Conservation (phyloP, 495 filamentous ascomycete species). For the Neurospora africana region DNA sequence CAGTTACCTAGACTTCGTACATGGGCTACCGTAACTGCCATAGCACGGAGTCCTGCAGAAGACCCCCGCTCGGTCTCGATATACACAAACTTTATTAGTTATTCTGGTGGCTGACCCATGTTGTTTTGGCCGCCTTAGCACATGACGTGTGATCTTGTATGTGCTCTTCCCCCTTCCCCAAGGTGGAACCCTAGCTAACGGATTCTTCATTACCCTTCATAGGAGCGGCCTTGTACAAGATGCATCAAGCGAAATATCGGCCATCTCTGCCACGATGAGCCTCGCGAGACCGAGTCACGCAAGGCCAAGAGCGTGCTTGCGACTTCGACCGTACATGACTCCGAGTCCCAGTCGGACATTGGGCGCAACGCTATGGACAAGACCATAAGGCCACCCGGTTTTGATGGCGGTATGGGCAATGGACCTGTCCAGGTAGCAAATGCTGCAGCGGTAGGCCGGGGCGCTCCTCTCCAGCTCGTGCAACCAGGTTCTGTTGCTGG, state of each 20-base stretch:
- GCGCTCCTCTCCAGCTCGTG: constrained; percentile 43
- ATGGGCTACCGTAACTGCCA: background rate
- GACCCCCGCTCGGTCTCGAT: background rate
- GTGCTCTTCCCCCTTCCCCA: constrained; percentile 35
- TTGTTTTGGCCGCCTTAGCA: constrained; percentile 49
- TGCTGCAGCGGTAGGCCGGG: constrained; percentile 30
- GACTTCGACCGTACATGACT: constrained; percentile 47
- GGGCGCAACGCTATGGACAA: constrained; percentile 32
- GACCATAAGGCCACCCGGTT: constrained; percentile 33
- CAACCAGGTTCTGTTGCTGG: constrained; percentile 44
- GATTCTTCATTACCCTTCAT: constrained; percentile 13
- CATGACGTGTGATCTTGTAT: constrained; percentile 99
- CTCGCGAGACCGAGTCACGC: constrained; percentile 61
- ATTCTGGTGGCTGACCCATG: constrained; percentile 23
- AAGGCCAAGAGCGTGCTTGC: constrained; percentile 59
- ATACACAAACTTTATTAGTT: constrained; percentile 1
- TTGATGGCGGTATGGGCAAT: constrained; percentile 24
- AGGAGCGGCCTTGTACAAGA: constrained; percentile 93
- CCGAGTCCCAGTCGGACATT: constrained; percentile 29
- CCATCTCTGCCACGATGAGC: constrained; percentile 97
- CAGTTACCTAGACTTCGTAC: background rate
- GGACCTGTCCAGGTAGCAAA: constrained; percentile 29
- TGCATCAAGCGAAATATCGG: constrained; percentile 99
- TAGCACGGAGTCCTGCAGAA: background rate
- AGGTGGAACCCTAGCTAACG: constrained; percentile 7